Percentiles rank a stretch among this genome's conserved stretches.
These are phyloP conservation scores for Gilbertella persicaria DNA, from an alignment of 371 early-diverging fungal genomes.

Conservation along the genomic window DNA sequence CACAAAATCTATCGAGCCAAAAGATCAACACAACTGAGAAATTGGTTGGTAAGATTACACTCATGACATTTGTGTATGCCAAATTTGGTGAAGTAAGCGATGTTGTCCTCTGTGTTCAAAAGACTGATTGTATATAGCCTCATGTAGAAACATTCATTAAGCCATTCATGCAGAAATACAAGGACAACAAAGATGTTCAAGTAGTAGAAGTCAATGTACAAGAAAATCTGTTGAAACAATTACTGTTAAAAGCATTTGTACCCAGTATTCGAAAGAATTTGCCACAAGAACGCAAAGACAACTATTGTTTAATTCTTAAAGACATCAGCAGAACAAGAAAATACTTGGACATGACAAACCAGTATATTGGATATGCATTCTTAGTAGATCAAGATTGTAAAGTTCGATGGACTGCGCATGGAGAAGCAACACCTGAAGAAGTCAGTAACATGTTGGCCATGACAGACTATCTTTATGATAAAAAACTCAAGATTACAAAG, in stretches of 20 bases:
- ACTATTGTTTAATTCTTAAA: conserved; percentile 63
- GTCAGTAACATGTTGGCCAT: conserved; percentile 57
- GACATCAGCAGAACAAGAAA: conserved; percentile 60
- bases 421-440: conserved; percentile 69
- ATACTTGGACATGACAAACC: conserved; percentile 70
- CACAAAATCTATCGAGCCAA: conserved; percentile 53
- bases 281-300: conserved; percentile 58
- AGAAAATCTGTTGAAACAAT: conserved; percentile 65
- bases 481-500: conserved; percentile 11
- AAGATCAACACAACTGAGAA: conserved; percentile 59
- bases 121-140: conserved; percentile 20
- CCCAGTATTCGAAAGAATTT: conserved; percentile 63
- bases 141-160: conserved; percentile 61
- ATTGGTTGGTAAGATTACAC: conserved; percentile 53
- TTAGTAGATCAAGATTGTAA: conserved; percentile 73
- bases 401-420: conserved; percentile 90
- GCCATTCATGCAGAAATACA: conserved; percentile 55
- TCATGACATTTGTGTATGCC: conserved; percentile 72
- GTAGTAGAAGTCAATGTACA: conserved; percentile 58
- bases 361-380: conserved; percentile 79
- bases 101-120: not conserved
- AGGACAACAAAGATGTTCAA: conserved; percentile 29
- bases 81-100: conserved; percentile 72
- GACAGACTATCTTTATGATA: conserved; percentile 45
- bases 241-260: conserved; percentile 61